Evolutionary conservation across 352 stramenopile genomes (phyloP), one percentile per base, ranked within the genome.

Genomic region (Elongisporangium prolatum): DNA sequence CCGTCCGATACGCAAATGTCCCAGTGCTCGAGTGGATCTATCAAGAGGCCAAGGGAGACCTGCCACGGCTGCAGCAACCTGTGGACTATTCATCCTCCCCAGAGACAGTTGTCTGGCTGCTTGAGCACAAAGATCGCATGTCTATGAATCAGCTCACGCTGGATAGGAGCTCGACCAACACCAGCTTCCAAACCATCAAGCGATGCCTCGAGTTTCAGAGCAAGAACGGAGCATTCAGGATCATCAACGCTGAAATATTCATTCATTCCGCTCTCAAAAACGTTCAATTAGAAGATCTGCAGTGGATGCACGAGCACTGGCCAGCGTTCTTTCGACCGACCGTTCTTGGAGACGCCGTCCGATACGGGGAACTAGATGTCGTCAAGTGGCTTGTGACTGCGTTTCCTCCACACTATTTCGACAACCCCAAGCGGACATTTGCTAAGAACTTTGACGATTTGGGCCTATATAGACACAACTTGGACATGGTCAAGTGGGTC

Each of bases 361-460:
- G 65, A 50, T 20, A 67, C 3, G 69, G 67, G 1, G 60, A 72
- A 5, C 28, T 72, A 3, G 20, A 48, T 11, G 59, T 61, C 44
- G 24, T 71, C n/a, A 38, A 65, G 49, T 61, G 52, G 49, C 57
- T 71, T 18, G 28, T 40, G 28, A 8, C 1, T 9, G 9, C 8
- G 28, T 40, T 40, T 13, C 28, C 28, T 14, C 5, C 9, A 9
- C 28, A 40, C 28, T 13, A 40, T 40, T 40, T 40, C 28, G 14
- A 40, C 28, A 40, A 40, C 8, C 28, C 28, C 4, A 40, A 40
- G 28, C 28, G 28, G 28, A 40, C 28, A 40, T 40, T 40, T 40
- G 28, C 28, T 14, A 2, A 40, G 9, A 5, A 13, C 1, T 40
- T 40, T 9, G 28, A 40, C 14, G 28, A 40, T 40, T 13, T 40